Evolutionary conservation across 2,329 filamentous ascomycete genomes (phyloP).

Genomic region (Diplodia corticola): DNA sequence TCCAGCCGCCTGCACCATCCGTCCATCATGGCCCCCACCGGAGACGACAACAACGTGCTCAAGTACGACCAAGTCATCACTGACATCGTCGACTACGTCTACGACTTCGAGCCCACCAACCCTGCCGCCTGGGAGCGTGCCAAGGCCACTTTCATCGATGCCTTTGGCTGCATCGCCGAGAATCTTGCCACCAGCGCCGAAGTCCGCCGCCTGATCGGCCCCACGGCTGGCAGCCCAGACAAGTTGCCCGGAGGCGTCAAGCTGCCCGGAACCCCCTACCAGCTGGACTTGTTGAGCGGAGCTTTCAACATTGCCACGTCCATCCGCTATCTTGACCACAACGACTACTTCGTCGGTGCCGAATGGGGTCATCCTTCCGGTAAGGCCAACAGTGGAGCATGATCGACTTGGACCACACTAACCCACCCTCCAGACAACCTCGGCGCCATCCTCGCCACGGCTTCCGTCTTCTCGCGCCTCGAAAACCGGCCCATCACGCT

Average conservation of each 20-base stretch:
- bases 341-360: slow-evolving; percentile 98
- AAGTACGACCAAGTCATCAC: not conserved
- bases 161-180: slow-evolving; percentile 92
- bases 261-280: slow-evolving; percentile 88
- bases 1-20: too few species aligned
- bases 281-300: slow-evolving; percentile 91
- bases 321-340: slow-evolving; percentile 99
- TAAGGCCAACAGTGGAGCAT: slow-evolving; percentile 38
- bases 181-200: slow-evolving; percentile 85
- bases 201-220: slow-evolving; percentile 91
- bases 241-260: slow-evolving; percentile 87
- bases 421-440: slow-evolving; percentile 68
- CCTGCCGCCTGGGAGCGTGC: not conserved
- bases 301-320: slow-evolving; percentile 99
- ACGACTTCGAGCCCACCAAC: not conserved
- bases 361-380: slow-evolving; percentile 96
- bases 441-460: slow-evolving; percentile 92
- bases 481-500: slow-evolving; percentile 79
- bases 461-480: slow-evolving; percentile 95
- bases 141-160: slow-evolving; percentile 62
- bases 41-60: not conserved
- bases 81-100: not conserved
- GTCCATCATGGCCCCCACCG: not conserved
- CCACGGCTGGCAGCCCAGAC: slow-evolving; percentile 81
- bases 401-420: slow-evolving; percentile 34